A percentile compares a stretch with the other conserved stretches of the same genome.
phyloP scores from a whole-genome alignment of 176 grass and related monocot genomes.

The Phyllostachys edulis region DNA sequence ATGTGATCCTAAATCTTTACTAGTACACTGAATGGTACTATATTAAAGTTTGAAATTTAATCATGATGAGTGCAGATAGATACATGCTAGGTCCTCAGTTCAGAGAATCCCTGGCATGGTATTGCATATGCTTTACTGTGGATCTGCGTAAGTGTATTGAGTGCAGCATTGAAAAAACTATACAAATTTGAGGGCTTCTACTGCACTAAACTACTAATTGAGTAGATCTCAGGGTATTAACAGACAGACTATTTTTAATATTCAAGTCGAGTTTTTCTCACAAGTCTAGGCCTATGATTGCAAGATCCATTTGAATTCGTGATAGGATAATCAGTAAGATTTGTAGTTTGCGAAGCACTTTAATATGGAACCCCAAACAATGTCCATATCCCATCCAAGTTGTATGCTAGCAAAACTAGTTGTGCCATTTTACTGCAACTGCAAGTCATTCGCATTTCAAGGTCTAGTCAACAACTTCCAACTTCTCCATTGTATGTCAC shows the following conservation, averaged over 20 bases:
- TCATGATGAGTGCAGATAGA: neutral
- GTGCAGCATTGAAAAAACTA: conserved; percentile 3
- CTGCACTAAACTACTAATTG: neutral
- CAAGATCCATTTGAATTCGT: neutral
- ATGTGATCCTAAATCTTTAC: neutral
- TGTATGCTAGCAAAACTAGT: neutral
- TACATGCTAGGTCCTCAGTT: neutral
- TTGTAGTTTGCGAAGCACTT: neutral
- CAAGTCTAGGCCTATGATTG: neutral
- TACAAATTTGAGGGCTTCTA: neutral
- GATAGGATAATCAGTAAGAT: neutral
- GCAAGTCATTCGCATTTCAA: neutral
- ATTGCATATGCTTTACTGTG: neutral
- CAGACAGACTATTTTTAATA: neutral
- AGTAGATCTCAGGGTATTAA: neutral
- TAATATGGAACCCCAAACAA: neutral
- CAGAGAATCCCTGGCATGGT: neutral
- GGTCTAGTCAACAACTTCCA: neutral
- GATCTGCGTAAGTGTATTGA: neutral
- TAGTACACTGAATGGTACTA: neutral
- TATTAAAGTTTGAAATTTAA: neutral
- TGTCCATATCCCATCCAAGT: neutral
- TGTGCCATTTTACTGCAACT: neutral
- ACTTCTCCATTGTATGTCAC: neutral
- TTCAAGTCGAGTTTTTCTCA: neutral